Conservation (phyloP, 331 rosid genomes). For the Malus hybrid region DNA sequence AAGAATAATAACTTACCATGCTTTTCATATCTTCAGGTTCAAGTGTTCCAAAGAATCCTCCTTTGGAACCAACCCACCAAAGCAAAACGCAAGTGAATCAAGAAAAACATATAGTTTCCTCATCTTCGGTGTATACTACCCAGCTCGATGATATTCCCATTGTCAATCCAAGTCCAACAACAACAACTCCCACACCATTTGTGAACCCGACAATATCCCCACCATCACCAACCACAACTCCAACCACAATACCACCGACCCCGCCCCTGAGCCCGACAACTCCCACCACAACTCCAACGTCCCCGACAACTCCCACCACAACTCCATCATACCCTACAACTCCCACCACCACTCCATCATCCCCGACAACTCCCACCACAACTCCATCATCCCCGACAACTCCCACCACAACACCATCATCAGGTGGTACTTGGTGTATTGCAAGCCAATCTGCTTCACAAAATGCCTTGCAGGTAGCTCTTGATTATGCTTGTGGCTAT, state of each 20-base stretch:
- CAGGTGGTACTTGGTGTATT: constrained; percentile 76
- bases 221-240: constrained; percentile 28
- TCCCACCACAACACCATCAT: constrained; percentile 34
- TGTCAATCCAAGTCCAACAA: constrained; percentile 51
- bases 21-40: constrained; percentile 43
- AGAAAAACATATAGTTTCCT: constrained; percentile 29
- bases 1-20: neutral
- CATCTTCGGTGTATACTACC: constrained; percentile 30
- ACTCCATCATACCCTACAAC: constrained; percentile 30
- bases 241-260: neutral
- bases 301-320: constrained; percentile 27
- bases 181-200: constrained; percentile 37
- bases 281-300: neutral
- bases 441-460: constrained; percentile 62
- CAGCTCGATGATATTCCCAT: constrained; percentile 51
- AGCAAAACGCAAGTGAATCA: constrained; percentile 22
- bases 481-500: constrained; percentile 88
- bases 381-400: neutral
- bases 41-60: constrained; percentile 38
- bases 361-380: constrained; percentile 4
- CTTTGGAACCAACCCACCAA: constrained; percentile 22
- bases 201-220: constrained; percentile 28
- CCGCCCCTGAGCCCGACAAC: constrained; percentile 4
- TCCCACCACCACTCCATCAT: constrained; percentile 13
- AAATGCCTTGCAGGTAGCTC: constrained; percentile 70